Conservation (phyloP, 2,329 filamentous ascomycete genomes). For the Nothophoma quercina region DNA sequence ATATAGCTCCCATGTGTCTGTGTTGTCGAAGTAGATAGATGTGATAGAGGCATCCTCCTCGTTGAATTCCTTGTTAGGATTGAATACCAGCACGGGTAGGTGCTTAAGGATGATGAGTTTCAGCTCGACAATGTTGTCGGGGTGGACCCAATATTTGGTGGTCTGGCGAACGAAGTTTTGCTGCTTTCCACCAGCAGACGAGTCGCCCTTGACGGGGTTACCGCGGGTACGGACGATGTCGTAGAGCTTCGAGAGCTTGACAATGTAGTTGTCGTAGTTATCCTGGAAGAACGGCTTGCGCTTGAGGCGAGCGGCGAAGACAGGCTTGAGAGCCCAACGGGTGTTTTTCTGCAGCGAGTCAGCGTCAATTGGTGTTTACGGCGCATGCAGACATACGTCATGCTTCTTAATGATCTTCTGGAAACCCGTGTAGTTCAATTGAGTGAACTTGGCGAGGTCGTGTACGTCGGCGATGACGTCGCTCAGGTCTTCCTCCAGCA, state of each 20-base stretch:
- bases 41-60: constrained; percentile 91
- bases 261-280: constrained; percentile 95
- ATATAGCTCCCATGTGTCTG: constrained; percentile 92
- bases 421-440: constrained; percentile 98
- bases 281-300: constrained; percentile 99
- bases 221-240: constrained; percentile 92
- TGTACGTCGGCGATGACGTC: constrained; percentile 99
- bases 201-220: constrained; percentile 90
- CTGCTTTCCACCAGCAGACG: constrained; percentile 86
- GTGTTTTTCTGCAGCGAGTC: constrained; percentile 78
- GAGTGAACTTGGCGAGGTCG: constrained; percentile 96
- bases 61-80: constrained; percentile 95
- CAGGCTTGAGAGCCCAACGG: constrained; percentile 88
- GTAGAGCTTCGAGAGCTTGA: constrained; percentile 94
- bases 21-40: constrained; percentile 98
- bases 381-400: constrained; percentile 69
- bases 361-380: constrained; percentile 19
- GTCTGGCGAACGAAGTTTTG: constrained; percentile 97
- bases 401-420: constrained; percentile 99
- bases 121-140: constrained; percentile 96
- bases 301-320: constrained; percentile 94
- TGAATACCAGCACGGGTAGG: constrained; percentile 95
- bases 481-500: constrained; percentile 92
- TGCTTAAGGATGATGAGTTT: constrained; percentile 99
- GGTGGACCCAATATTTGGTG: constrained; percentile 99